Evolutionary conservation across 306 rosid species (phyloP).

Genomic region (Cucurbita argyrosperma): DNA sequence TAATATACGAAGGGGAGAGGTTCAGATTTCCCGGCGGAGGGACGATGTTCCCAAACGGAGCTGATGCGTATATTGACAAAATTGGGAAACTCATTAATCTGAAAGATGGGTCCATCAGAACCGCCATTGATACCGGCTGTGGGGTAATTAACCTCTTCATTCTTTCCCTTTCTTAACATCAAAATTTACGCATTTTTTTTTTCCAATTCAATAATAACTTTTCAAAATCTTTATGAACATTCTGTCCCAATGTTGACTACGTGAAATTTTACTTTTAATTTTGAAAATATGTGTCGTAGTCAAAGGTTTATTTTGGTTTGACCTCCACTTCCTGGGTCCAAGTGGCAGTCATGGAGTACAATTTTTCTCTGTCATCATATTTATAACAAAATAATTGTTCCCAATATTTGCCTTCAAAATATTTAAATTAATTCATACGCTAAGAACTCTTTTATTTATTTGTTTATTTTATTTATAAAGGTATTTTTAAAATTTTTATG

Average conservation of each 20-base stretch:
- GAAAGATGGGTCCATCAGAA: constrained; percentile 42
- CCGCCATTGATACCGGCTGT: constrained; percentile 89
- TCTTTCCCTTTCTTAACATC: background rate
- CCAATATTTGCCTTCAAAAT: background rate
- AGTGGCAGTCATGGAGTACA: constrained; percentile 4
- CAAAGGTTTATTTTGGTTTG: background rate
- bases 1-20: constrained; percentile 40
- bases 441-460: no score
- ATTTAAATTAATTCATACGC: background rate
- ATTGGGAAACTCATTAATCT: constrained; percentile 43
- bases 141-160: constrained; percentile 37
- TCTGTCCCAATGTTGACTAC: no score
- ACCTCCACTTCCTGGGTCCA: background rate
- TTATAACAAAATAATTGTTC: background rate
- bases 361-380: background rate
- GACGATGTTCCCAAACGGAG: constrained; percentile 79
- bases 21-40: constrained; percentile 82
- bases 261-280: no score
- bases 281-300: no score
- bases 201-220: no score
- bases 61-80: constrained; percentile 69
- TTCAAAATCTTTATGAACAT: no score
- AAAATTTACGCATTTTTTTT: background rate
- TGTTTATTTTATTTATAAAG: no score
- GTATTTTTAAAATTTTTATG: no score